A percentile compares a stretch with the other conserved stretches of the same genome.
Evolutionary conservation across 768 basidiomycete genomes (phyloP).

Genomic region (Pleurotus djamor): DNA sequence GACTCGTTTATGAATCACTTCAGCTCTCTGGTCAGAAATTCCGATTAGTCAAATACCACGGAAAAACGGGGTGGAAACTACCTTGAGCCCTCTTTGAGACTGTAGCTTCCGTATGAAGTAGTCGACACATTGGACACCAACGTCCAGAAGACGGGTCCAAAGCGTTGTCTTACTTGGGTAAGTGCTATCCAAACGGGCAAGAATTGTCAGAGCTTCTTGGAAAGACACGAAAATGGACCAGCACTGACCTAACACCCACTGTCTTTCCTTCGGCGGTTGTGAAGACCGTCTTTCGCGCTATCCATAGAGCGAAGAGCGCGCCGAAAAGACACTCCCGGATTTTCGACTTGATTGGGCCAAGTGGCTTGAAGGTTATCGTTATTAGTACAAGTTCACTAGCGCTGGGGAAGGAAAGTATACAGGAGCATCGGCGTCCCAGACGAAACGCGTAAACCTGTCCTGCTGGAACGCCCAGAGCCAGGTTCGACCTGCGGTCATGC

Average conservation of each 20-base stretch:
- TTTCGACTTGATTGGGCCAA: not conserved
- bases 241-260: slow-evolving; percentile 1
- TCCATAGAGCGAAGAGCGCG: not conserved
- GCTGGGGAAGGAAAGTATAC: not conserved
- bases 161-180: not conserved
- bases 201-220: not conserved
- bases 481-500: slow-evolving; percentile 5
- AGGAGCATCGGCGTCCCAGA: not conserved
- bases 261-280: slow-evolving; percentile 1
- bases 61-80: not conserved
- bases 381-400: not conserved
- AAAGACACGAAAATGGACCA: not conserved
- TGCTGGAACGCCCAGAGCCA: not conserved
- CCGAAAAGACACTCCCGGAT: slow-evolving; percentile 3
- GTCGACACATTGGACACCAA: not conserved
- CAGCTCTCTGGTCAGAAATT: not conserved
- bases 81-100: not conserved
- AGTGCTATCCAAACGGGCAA: not conserved
- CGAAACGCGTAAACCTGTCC: not conserved
- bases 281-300: slow-evolving; percentile 3
- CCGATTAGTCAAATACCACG: not conserved
- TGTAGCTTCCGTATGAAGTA: not conserved
- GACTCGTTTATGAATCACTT: not conserved
- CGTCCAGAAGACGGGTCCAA: not conserved
- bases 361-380: not conserved